phyloP scores from a whole-genome alignment of 805 yeast genomes.

The Lachancea kluyveri region DNA sequence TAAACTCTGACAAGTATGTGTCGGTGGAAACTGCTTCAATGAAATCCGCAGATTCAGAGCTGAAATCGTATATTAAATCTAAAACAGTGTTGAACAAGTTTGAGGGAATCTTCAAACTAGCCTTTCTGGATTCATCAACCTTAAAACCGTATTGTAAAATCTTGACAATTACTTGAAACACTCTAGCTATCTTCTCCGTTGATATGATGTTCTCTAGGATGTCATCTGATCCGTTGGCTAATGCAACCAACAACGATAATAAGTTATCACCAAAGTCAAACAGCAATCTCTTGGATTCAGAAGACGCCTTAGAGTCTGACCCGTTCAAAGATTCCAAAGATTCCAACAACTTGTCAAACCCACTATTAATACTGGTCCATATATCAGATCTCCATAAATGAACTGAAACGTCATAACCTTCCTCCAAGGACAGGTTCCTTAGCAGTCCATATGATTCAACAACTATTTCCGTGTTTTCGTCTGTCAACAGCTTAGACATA shows the following conservation, averaged over 20 bases:
- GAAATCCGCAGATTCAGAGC: conserved; percentile 52
- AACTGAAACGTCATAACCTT: conserved; percentile 77
- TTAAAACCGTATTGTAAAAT: conserved; percentile 25
- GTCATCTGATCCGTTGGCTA: conserved; percentile 60
- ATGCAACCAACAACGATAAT: conserved; percentile 58
- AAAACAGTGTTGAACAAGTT: conserved; percentile 46
- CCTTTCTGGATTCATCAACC: conserved; percentile 20
- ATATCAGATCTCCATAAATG: conserved; percentile 74
- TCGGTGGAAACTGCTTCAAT: conserved; percentile 27
- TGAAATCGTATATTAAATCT: conserved; percentile 54
- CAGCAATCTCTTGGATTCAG: conserved; percentile 43
- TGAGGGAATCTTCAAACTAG: conserved; percentile 30
- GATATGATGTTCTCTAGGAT: conserved; percentile 40
- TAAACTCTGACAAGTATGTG: conserved; percentile 14
- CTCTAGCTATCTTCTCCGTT: conserved; percentile 19
- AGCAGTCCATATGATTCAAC: conserved; percentile 77
- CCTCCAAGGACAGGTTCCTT: conserved; percentile 75
- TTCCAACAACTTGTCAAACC: conserved; percentile 43
- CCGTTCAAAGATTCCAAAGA: conserved; percentile 42
- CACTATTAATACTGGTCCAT: conserved; percentile 52
- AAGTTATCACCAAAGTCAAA: conserved; percentile 70
- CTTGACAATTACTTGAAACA: conserved; percentile 24
- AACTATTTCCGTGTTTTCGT: conserved; percentile 65
- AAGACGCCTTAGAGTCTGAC: conserved; percentile 22
- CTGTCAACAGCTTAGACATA: conserved; percentile 59